A percentile compares a stretch with the other conserved stretches of the same genome.
These are phyloP conservation scores for Turritis glabra DNA, from an alignment of 345 rosid species.

Conservation along the genomic window DNA sequence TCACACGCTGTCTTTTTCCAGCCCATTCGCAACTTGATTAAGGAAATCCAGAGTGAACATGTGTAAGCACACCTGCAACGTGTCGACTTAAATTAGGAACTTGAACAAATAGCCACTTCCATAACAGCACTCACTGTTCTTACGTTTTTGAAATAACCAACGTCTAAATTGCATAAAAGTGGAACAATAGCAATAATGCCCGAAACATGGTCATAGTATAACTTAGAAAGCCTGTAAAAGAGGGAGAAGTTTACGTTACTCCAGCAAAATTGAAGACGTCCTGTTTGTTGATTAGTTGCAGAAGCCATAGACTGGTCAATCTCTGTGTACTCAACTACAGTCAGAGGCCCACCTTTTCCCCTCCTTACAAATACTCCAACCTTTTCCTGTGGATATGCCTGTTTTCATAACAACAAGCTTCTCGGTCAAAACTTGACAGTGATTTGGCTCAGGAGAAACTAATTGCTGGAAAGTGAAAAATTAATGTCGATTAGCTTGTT, in stretches of 20 bases:
- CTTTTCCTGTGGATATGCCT: conserved; percentile 98
- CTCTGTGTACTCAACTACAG: conserved; percentile 97
- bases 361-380: conserved; percentile 98
- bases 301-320: conserved; percentile 82
- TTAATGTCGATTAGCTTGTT: neutral
- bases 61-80: conserved; percentile 88
- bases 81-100: conserved; percentile 13
- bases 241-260: conserved; percentile 68
- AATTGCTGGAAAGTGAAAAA: neutral
- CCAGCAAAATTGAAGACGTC: conserved; percentile 98
- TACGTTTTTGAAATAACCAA: neutral
- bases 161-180: neutral
- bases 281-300: conserved; percentile 83
- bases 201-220: neutral
- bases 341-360: conserved; percentile 97
- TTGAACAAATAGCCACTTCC: neutral
- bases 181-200: neutral
- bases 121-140: neutral
- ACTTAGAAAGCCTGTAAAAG: neutral
- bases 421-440: neutral
- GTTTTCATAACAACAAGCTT: conserved; percentile 28
- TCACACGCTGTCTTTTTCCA: conserved; percentile 97
- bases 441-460: neutral
- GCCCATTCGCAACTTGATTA: conserved; percentile 91
- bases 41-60: conserved; percentile 98